Base-by-base conservation (phyloP, 305 asterid genomes). In the Solanum chacoense region DNA sequence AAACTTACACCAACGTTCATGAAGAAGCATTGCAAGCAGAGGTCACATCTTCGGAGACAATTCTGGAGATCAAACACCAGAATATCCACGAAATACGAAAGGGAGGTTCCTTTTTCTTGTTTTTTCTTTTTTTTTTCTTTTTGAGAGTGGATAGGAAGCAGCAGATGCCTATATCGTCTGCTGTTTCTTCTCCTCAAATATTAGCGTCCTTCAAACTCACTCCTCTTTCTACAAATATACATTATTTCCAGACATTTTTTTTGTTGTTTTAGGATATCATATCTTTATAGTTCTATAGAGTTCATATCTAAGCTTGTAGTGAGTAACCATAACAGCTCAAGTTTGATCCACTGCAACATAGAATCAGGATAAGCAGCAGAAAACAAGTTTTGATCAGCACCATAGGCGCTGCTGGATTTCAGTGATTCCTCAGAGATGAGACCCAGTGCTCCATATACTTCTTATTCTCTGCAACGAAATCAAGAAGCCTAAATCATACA, bases 361-460 rank as follows among this genome's bases (percentile, higher is more conserved):
- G 73, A 35, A 32, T 87, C 84, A 88, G 73, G 35, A 87, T 5
- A 35, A 84, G 88, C 42, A 87, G 90, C 87, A 89, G 63, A 22
- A 35, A 16, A 31, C 26, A 75, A 55, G 35, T 26, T 34, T 45
- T 3, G 24, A 69, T 10, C 71, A 45, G 34, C 55, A 45, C 36
- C 16, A 5, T 59, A 7, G 20, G 77, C 7, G 9, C 26, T 34
- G 24, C 72, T 28, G n/a, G 84, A 50, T 59, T 34, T 87, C 91
- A 89, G 78, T n/a, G 40, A 36, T 85, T 90, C 83, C 86, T 91
- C 77, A 91, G 90, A 31, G 91, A 92, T 36, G 94, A 92, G 24
- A 91, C 93, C 94, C 94, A 93, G 74, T 90, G 92, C 88, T 92
- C 92, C 93, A 92, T 88, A 50, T 84, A 74, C 73, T 90, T 91